Conservation (phyloP, 306 rosid species). For the Citrullus mucosospermus region DNA sequence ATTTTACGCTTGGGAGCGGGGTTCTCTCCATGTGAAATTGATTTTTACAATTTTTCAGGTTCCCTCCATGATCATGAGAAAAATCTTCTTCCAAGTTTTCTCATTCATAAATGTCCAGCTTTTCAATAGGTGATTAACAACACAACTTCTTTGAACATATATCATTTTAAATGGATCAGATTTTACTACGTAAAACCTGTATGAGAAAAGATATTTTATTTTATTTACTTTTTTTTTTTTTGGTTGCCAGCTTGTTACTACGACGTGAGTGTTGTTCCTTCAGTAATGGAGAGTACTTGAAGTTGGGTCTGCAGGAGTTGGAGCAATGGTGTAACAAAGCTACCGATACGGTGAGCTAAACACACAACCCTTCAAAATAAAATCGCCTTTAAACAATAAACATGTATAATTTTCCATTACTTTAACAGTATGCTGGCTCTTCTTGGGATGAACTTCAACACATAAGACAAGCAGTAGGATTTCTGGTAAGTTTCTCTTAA, state of each 20-base stretch:
- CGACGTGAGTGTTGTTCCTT: conserved; percentile 91
- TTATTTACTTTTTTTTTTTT: background rate
- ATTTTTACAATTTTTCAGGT: conserved; percentile 37
- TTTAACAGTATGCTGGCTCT: conserved; percentile 52
- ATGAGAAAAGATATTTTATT: background rate
- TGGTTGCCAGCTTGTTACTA: conserved; percentile 50
- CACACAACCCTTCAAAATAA: background rate
- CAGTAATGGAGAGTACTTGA: conserved; percentile 82
- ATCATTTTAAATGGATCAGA: background rate
- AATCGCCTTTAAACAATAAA: background rate
- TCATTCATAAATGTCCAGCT: conserved; percentile 85
- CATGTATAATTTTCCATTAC: background rate
- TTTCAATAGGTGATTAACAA: conserved; percentile 51
- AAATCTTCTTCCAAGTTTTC: conserved; percentile 68
- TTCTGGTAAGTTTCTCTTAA: conserved; percentile 46
- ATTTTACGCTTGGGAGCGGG: background rate
- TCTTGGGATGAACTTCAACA: conserved; percentile 87
- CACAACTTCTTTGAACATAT: background rate
- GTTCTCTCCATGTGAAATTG: background rate
- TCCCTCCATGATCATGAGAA: conserved; percentile 57
- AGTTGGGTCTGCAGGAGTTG: conserved; percentile 68
- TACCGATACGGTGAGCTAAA: conserved; percentile 44
- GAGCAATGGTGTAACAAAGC: conserved; percentile 75
- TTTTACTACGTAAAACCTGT: background rate
- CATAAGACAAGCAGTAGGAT: conserved; percentile 75